Evolutionary conservation across 306 rosid species (phyloP).

Genomic region (Sechiopsis laciniata): DNA sequence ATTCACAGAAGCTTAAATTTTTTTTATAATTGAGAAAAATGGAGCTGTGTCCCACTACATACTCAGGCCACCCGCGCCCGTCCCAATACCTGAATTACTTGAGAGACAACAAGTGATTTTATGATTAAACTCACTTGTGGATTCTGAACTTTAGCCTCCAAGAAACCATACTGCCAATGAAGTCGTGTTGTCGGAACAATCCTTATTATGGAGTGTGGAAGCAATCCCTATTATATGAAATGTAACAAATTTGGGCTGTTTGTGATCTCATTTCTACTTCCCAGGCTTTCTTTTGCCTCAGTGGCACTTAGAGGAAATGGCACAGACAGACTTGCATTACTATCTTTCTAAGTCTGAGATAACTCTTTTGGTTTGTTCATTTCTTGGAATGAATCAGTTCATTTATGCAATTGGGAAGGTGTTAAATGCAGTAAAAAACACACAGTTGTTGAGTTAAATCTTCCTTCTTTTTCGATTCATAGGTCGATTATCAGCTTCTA

Average conservation of each 20-base stretch:
- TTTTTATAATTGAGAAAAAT: no score
- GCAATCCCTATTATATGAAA: neutral
- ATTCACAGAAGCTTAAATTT: no score
- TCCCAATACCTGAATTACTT: no score
- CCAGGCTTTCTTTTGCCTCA: neutral
- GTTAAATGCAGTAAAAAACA: conserved; percentile 20
- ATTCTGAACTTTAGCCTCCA: no score
- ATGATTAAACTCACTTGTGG: no score
- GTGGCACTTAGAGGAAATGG: conserved; percentile 7
- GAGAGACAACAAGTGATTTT: no score
- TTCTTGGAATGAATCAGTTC: conserved; percentile 29
- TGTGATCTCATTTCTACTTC: neutral
- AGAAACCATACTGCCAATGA: no score
- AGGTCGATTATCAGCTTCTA: conserved; percentile 23
- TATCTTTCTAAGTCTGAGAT: conserved; percentile 17
- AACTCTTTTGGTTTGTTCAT: conserved; percentile 4
- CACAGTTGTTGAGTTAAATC: conserved; percentile 20
- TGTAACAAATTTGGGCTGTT: neutral
- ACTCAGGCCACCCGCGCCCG: no score
- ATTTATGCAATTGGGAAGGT: conserved; percentile 28
- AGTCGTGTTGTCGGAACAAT: no score
- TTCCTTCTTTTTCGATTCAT: neutral
- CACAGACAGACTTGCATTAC: neutral
- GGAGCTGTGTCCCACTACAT: no score
- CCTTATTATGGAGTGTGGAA: neutral